Evolutionary conservation across 2,329 filamentous ascomycete species (phyloP).

Genomic region (Ampelomyces quisqualis): DNA sequence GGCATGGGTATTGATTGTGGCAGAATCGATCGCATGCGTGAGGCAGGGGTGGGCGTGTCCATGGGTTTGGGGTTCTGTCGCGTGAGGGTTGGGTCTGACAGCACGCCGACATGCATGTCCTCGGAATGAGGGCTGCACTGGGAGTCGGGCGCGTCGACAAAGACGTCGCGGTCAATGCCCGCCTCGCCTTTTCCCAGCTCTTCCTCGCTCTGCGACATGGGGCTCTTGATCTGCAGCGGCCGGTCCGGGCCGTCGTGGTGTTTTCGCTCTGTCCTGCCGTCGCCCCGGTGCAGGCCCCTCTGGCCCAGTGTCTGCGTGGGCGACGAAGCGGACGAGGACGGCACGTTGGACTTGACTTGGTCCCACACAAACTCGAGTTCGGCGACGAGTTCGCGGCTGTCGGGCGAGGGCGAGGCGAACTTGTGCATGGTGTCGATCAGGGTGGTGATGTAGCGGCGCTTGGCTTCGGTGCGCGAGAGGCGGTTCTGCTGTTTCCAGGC

Average conservation of each 20-base stretch:
- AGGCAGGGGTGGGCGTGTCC: slow-evolving; percentile 22
- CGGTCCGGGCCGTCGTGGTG: slow-evolving; percentile 17
- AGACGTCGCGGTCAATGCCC: slow-evolving; percentile 44
- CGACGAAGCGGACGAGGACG: slow-evolving; percentile 58
- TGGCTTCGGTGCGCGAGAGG: slow-evolving; percentile 84
- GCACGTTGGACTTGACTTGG: slow-evolving; percentile 83
- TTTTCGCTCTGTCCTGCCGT: slow-evolving; percentile 41
- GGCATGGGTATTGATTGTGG: slow-evolving; percentile 26
- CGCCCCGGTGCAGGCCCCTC: slow-evolving; percentile 42
- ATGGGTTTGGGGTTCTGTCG: slow-evolving; percentile 13
- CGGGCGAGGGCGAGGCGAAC: slow-evolving; percentile 82
- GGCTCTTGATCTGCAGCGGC: slow-evolving; percentile 65
- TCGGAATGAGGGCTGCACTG: slow-evolving; percentile 44
- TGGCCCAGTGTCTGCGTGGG: slow-evolving; percentile 42
- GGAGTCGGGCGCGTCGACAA: slow-evolving; percentile 52
- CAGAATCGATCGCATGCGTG: slow-evolving; percentile 16
- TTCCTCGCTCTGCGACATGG: slow-evolving; percentile 74
- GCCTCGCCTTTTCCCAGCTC: slow-evolving; percentile 48
- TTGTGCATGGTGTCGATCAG: slow-evolving; percentile 96
- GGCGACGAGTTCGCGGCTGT: slow-evolving; percentile 81
- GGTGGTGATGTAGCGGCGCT: slow-evolving; percentile 88
- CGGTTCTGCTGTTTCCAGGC: slow-evolving; percentile 90
- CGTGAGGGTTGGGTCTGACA: slow-evolving; percentile 14
- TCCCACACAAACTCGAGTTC: slow-evolving; percentile 99
- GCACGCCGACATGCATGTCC: slow-evolving; percentile 22